Conservation (phyloP, 345 rosid genomes). For the Bruguiera gymnorhiza region DNA sequence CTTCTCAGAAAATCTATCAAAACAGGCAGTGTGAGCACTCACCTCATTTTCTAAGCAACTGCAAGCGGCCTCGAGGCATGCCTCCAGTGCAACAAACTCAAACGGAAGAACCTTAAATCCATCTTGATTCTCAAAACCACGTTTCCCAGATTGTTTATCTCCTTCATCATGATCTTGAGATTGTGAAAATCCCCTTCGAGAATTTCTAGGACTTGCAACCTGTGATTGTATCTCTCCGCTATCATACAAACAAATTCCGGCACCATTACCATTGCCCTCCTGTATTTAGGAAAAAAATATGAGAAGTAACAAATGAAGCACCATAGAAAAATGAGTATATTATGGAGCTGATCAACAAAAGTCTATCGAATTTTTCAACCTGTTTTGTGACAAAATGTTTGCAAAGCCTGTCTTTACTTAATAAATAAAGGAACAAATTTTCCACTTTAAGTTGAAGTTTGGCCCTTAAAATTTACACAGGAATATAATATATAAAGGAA, state of each 20-base stretch:
- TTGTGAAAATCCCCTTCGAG: conserved; percentile 28
- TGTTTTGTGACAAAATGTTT: not conserved
- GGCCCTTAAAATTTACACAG: too few species aligned
- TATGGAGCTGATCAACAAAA: too few species aligned
- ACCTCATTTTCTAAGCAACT: conserved; percentile 66
- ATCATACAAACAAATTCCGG: conserved; percentile 38
- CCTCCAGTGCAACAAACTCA: conserved; percentile 69
- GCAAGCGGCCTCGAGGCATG: conserved; percentile 71
- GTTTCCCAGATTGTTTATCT: conserved; percentile 49
- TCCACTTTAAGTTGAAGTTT: too few species aligned
- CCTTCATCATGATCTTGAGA: conserved; percentile 36
- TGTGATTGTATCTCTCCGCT: conserved; percentile 42
- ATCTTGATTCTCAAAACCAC: conserved; percentile 57
- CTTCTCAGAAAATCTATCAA: conserved; percentile 28
- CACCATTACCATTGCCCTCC: conserved; percentile 57
- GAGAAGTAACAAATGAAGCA: conserved; percentile 6
- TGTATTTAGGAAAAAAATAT: conserved; percentile 13
- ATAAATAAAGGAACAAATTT: too few species aligned
- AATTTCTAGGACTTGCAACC: conserved; percentile 24
- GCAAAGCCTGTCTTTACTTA: not conserved
- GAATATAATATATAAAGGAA: too few species aligned
- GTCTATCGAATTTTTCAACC: too few species aligned
- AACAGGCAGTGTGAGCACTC: conserved; percentile 1
- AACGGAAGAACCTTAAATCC: conserved; percentile 55
- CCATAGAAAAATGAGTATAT: not conserved